Base-by-base conservation (phyloP, 2,329 filamentous ascomycete genomes). In the Neopestalotiopsis sp. region DNA sequence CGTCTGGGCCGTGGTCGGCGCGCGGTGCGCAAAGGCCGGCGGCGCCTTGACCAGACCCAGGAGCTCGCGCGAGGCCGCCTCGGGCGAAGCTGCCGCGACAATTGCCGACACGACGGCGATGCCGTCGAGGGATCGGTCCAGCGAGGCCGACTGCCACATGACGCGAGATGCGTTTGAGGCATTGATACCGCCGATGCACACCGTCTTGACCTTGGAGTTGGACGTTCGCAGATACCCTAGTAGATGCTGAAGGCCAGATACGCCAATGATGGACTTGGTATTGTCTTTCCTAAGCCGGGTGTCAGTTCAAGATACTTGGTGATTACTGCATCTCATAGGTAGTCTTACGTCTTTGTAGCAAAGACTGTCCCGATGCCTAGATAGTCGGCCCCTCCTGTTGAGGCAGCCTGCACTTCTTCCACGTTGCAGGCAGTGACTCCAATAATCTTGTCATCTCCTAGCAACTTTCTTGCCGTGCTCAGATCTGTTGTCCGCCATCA, bases 121-220 rank as follows among this genome's bases (percentile, higher is more conserved):
- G 34, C 95, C 95, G 75, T 95, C 90, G 10, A 98, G 86, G 1
- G 81, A 78, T 76, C 92, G 94, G 2, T 78, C 76, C 0, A 83
- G 76, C 0, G 85, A 75, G 14, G 76, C 75, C 69, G 90, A 91
- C 80, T 95, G 92, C 78, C 91, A 91, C 17, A 95, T 79, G 5
- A 98, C 90, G 30, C 90, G 86, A 71, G 92, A 90, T 5, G 92
- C 82, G 77, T 97, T 98, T 69, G 86, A 85, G 20, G 88, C 85
- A 79, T 96, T 95, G 81, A 98, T 89, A 68, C 95, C 95, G 69
- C 95, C 95, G 74, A 98, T 98, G 77, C 92, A 94, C 61, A 98
- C 95, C 5, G 92, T 88, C 49, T 86, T 88, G 3, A 90, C 81
- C 14, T 72, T 80, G 69, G 68, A 79, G 75, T 74, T 81, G 76